Evolutionary conservation across 1,139 yeast genomes (phyloP).

Genomic region (Citeromyces siamensis): DNA sequence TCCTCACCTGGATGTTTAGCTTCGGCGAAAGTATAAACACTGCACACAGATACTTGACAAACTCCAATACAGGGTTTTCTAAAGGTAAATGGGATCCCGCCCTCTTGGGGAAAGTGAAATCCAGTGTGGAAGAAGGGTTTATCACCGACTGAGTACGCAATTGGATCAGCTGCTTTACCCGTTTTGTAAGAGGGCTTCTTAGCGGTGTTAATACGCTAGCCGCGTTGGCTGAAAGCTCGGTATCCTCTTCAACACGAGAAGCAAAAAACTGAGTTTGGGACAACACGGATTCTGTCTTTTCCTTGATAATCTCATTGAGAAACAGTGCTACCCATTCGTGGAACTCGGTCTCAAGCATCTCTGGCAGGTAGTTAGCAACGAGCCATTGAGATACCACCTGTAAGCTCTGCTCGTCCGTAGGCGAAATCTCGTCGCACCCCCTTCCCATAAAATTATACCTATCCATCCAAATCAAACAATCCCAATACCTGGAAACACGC

Average conservation of each 20-base stretch:
- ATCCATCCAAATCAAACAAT: slow-evolving; percentile 89
- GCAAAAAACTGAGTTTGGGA: slow-evolving; percentile 58
- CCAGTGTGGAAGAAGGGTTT: slow-evolving; percentile 49
- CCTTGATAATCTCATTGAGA: slow-evolving; percentile 54
- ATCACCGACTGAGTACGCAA: slow-evolving; percentile 65
- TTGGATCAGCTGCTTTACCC: slow-evolving; percentile 52
- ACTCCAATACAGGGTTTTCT: slow-evolving; percentile 65
- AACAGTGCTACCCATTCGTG: slow-evolving; percentile 78
- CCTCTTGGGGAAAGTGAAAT: slow-evolving; percentile 58
- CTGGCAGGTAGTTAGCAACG: slow-evolving; percentile 61
- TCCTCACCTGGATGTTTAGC: slow-evolving; percentile 59
- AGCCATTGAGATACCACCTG: slow-evolving; percentile 72
- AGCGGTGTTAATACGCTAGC: slow-evolving; percentile 36
- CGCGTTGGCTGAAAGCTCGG: slow-evolving; percentile 15
- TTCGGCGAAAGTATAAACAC: slow-evolving; percentile 56
- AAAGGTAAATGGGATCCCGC: slow-evolving; percentile 58
- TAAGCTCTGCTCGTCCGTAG: slow-evolving; percentile 43
- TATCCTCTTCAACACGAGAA: slow-evolving; percentile 31
- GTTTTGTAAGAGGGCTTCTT: slow-evolving; percentile 50
- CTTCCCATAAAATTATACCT: slow-evolving; percentile 81
- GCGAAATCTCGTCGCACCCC: slow-evolving; percentile 47
- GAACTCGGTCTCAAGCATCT: slow-evolving; percentile 67
- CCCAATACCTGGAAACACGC: slow-evolving; percentile 76
- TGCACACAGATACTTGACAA: slow-evolving; percentile 67
- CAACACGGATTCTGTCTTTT: slow-evolving; percentile 38